phyloP scores from a whole-genome alignment of 2,329 filamentous ascomycete species.

The Alternaria brassicae region DNA sequence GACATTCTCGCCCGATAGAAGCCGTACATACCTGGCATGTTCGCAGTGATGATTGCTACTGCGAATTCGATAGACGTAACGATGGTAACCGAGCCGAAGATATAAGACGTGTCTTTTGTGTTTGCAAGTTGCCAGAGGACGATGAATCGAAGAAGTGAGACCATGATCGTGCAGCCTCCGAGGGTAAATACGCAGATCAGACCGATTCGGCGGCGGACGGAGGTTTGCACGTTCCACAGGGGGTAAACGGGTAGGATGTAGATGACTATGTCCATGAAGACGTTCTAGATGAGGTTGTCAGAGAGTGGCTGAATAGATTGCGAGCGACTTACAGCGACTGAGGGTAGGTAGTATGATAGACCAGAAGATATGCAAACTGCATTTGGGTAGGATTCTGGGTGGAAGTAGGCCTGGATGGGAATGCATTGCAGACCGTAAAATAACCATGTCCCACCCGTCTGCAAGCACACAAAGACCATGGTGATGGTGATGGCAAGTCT shows the following conservation, averaged over 20 bases:
- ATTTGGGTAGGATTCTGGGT: neutral
- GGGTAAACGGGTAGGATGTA: neutral
- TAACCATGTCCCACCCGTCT: neutral
- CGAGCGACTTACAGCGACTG: neutral
- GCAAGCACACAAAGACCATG: neutral
- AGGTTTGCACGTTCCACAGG: neutral
- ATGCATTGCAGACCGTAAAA: constrained; percentile 1
- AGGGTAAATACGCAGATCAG: neutral
- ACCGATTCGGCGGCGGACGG: neutral
- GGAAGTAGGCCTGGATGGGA: neutral
- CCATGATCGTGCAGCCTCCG: neutral
- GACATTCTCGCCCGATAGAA: neutral
- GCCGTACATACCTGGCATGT: neutral
- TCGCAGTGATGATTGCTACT: neutral
- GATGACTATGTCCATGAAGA: neutral
- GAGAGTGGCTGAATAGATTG: neutral
- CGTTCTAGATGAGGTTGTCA: neutral
- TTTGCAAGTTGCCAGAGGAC: constrained; percentile 1
- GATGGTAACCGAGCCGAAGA: neutral
- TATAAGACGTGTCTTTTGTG: neutral
- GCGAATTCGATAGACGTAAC: neutral
- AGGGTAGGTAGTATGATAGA: neutral
- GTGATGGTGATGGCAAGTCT: neutral
- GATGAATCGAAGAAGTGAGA: neutral
- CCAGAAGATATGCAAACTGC: neutral